Conservation (phyloP, 202 grass and related monocot species). For the Schoenoplectus triqueter region DNA sequence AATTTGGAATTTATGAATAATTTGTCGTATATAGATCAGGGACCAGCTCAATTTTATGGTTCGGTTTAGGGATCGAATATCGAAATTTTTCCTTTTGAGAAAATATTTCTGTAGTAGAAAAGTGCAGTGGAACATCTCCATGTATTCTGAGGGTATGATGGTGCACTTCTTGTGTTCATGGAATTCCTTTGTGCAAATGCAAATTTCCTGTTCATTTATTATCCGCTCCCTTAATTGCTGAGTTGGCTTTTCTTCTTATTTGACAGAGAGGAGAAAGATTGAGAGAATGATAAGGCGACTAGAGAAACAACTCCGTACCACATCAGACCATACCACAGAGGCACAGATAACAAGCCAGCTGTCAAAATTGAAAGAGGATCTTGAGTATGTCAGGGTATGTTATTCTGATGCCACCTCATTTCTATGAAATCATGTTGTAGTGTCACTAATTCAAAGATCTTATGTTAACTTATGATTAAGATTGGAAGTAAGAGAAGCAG, state of each 20-base stretch:
- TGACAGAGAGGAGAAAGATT: slow-evolving; percentile 88
- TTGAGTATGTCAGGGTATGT: slow-evolving; percentile 91
- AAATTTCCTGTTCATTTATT: slow-evolving; percentile 10
- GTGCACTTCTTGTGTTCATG: background rate
- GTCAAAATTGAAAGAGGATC: slow-evolving; percentile 78
- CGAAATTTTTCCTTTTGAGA: background rate
- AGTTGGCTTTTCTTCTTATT: slow-evolving; percentile 29
- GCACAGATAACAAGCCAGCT: slow-evolving; percentile 49
- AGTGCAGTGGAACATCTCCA: background rate
- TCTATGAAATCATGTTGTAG: slow-evolving; percentile 39
- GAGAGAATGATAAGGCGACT: slow-evolving; percentile 96
- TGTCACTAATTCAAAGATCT: slow-evolving; percentile 17
- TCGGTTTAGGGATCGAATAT: background rate
- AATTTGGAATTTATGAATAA: background rate
- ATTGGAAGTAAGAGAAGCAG: slow-evolving; percentile 18
- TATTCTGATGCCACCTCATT: slow-evolving; percentile 20
- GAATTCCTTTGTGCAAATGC: slow-evolving; percentile 1
- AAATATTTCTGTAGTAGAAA: slow-evolving; percentile 1
- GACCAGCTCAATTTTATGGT: background rate
- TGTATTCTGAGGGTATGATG: background rate
- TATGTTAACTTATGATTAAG: background rate
- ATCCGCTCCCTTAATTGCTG: background rate
- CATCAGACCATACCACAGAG: slow-evolving; percentile 64
- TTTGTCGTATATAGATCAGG: background rate
- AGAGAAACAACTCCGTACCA: slow-evolving; percentile 85